Percentiles rank a stretch among this genome's conserved stretches.
Evolutionary conservation across 169 alveolate species (phyloP).

Genomic region (Eimeria zaria): DNA sequence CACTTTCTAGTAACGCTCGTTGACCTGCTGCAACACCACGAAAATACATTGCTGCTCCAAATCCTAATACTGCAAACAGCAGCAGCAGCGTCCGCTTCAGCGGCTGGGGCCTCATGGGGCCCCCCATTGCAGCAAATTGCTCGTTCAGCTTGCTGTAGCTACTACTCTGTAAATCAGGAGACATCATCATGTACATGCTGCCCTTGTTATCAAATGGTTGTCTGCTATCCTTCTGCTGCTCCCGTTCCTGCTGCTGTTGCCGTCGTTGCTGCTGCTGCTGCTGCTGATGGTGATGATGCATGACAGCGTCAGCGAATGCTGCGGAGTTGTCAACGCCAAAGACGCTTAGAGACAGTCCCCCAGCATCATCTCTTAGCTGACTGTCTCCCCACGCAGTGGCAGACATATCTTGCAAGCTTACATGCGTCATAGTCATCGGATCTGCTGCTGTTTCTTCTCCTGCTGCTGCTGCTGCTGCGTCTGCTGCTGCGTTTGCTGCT

Average conservation of each 20-base stretch:
- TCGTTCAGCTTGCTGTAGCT: not conserved
- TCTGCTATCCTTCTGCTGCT: too few relatives aligned
- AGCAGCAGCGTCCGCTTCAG: not conserved
- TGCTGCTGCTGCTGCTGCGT: slow-evolving; percentile 11
- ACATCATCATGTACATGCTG: not conserved
- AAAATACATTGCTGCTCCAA: not conserved
- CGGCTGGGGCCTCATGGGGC: not conserved
- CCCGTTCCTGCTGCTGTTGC: too few relatives aligned
- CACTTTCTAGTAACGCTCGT: not conserved
- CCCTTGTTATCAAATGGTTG: too few relatives aligned
- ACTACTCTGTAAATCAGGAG: too few relatives aligned
- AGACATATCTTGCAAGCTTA: not conserved
- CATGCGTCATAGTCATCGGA: not conserved
- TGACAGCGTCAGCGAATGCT: not conserved
- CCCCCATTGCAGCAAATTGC: not conserved
- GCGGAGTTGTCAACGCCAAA: not conserved
- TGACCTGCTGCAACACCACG: not conserved
- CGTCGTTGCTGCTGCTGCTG: not conserved
- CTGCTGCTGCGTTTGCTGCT: not conserved
- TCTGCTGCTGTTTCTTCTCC: not conserved
- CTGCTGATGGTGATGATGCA: not conserved
- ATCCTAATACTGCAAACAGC: not conserved
- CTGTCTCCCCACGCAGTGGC: not conserved
- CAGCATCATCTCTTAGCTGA: not conserved
- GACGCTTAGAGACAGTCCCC: not conserved